These are phyloP conservation scores for Arabidopsis arenosa DNA, from an alignment of 345 rosid genomes.

Conservation along the genomic window DNA sequence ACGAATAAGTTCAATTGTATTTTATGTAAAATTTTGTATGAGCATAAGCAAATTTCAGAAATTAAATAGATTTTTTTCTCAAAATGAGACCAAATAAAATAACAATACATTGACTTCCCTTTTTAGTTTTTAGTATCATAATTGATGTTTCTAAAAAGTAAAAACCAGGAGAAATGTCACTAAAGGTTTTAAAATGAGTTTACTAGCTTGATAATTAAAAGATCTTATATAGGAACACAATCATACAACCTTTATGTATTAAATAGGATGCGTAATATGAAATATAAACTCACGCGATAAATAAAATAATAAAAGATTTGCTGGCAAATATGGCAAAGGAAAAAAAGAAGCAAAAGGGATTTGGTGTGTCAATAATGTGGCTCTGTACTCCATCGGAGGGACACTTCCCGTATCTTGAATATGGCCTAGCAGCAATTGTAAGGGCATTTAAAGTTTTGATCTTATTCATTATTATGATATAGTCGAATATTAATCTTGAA, in stretches of 20 bases:
- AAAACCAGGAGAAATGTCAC: slow-evolving; percentile 12
- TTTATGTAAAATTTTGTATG: background rate
- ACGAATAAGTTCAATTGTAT: background rate
- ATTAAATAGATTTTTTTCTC: background rate
- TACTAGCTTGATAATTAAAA: slow-evolving; percentile 22
- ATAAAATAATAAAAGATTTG: slow-evolving; percentile 29
- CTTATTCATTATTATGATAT: slow-evolving; percentile 6
- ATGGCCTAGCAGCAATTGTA: slow-evolving; percentile 37
- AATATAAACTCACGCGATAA: slow-evolving; percentile 28
- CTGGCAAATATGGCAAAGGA: slow-evolving; percentile 31
- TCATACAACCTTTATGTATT: slow-evolving; percentile 27
- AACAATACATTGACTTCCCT: background rate
- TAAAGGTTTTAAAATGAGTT: background rate
- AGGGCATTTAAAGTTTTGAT: slow-evolving; percentile 34
- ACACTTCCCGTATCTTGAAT: slow-evolving; percentile 34
- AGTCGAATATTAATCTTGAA: background rate
- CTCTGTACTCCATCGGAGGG: slow-evolving; percentile 42
- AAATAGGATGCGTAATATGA: slow-evolving; percentile 10
- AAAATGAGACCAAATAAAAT: background rate
- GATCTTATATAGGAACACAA: slow-evolving; percentile 14
- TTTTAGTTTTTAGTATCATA: background rate
- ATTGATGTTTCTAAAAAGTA: background rate
- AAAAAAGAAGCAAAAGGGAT: slow-evolving; percentile 22
- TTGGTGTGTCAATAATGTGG: slow-evolving; percentile 38
- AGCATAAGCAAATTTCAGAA: background rate